Evolutionary conservation across 345 rosid species (phyloP).

Genomic region (Mallotus nudiflorus): DNA sequence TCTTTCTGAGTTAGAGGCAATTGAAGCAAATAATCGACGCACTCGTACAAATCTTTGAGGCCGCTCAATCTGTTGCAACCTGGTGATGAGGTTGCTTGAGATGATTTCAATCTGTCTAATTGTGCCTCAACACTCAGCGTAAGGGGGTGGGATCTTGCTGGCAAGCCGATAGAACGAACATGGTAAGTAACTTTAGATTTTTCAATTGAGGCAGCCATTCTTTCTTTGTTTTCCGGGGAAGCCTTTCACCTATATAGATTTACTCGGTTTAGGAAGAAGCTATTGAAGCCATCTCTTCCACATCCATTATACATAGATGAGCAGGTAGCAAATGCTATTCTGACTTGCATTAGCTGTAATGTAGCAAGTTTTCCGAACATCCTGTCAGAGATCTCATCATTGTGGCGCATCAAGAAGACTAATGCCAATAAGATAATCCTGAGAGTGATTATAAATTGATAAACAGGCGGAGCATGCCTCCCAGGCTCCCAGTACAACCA

Average conservation of each 20-base stretch:
- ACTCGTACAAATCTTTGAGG: slow-evolving; percentile 3
- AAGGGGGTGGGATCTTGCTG: slow-evolving; percentile 33
- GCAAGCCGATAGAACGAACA: slow-evolving; percentile 33
- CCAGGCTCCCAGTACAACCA: too few species aligned
- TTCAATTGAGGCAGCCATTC: slow-evolving; percentile 16
- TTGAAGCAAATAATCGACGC: slow-evolving; percentile 12
- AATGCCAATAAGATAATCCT: not conserved
- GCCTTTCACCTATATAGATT: not conserved
- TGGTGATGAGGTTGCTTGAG: too few species aligned
- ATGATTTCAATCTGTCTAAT: slow-evolving; percentile 23
- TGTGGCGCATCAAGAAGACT: not conserved
- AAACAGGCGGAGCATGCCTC: too few species aligned
- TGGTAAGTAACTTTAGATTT: slow-evolving; percentile 14
- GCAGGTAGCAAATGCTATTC: not conserved
- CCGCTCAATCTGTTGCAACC: slow-evolving; percentile 1
- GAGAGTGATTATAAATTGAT: too few species aligned
- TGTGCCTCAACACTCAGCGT: slow-evolving; percentile 17
- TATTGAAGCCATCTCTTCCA: not conserved
- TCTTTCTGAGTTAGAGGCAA: not conserved
- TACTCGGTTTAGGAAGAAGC: not conserved
- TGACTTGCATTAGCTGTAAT: not conserved
- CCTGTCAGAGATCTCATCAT: not conserved
- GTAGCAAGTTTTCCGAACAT: not conserved
- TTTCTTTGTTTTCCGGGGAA: not conserved
- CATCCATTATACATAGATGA: not conserved